Evolutionary conservation across 257 asterid genomes (phyloP).

Genomic region (Rhazya stricta): DNA sequence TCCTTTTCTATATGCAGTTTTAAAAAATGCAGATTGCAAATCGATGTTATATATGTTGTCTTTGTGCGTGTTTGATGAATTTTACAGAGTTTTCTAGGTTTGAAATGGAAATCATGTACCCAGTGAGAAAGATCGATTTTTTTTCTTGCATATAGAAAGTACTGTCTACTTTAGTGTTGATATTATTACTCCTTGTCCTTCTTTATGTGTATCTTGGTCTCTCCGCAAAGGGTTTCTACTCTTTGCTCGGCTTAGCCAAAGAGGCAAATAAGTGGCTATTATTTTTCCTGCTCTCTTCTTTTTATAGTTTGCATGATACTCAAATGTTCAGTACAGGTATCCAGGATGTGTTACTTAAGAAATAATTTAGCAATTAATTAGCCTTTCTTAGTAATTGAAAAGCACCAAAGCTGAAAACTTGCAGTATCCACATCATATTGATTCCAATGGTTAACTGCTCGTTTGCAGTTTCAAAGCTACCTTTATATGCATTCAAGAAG

Average conservation of each 20-base stretch:
- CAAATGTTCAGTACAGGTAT: neutral
- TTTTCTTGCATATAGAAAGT: no score
- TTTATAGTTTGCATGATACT: neutral
- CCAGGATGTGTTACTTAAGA: neutral
- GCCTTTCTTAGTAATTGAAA: neutral
- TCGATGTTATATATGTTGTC: neutral
- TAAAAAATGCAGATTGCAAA: neutral
- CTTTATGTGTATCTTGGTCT: neutral
- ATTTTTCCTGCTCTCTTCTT: neutral
- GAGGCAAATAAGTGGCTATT: neutral
- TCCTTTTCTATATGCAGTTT: neutral
- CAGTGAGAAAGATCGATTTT: neutral
- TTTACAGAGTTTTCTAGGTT: neutral
- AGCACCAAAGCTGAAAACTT: neutral
- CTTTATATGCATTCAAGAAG: conserved; percentile 51
- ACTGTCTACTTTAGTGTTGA: neutral
- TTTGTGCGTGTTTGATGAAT: neutral
- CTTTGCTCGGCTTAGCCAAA: neutral
- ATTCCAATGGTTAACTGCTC: conserved; percentile 10
- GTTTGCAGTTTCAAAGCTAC: conserved; percentile 47
- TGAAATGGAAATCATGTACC: neutral
- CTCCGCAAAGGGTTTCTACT: no score
- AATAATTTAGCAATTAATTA: neutral
- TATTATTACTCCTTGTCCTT: no score
- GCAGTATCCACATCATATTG: neutral